These are phyloP conservation scores for Globisporangium mamillatum DNA, from an alignment of 352 stramenopile species.

Conservation along the genomic window DNA sequence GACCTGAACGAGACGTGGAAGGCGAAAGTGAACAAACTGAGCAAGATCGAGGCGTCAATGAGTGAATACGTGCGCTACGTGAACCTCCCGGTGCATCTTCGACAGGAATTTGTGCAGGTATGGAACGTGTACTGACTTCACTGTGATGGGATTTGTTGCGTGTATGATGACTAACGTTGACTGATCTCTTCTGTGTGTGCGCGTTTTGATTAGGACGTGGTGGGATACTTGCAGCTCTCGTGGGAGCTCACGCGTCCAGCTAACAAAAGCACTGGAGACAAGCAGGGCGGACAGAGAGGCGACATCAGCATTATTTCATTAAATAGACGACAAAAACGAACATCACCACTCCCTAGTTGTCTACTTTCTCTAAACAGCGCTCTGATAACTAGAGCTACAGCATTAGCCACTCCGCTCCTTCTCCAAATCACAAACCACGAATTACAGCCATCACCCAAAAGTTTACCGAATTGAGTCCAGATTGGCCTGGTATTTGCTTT, in stretches of 20 bases:
- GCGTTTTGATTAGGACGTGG: constrained; percentile 20
- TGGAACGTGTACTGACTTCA: not conserved
- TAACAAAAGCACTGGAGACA: too few relatives aligned
- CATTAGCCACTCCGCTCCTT: too few relatives aligned
- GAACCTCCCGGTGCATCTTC: constrained; percentile 47
- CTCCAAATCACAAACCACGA: too few relatives aligned
- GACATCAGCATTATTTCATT: not conserved
- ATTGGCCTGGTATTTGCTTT: constrained; percentile 4
- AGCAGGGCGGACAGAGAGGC: not conserved
- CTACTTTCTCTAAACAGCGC: too few relatives aligned
- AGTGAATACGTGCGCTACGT: constrained; percentile 64
- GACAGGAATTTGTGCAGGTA: constrained; percentile 66
- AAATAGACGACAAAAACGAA: not conserved
- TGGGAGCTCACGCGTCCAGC: constrained; percentile 22
- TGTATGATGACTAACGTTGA: not conserved
- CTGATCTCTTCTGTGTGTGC: not conserved
- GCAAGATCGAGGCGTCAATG: constrained; percentile 76
- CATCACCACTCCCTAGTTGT: too few relatives aligned
- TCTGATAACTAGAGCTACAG: too few relatives aligned
- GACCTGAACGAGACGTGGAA: constrained; percentile 74
- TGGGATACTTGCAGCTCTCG: constrained; percentile 33
- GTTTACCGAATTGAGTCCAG: not conserved
- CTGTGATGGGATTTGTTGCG: not conserved
- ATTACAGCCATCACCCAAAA: constrained; percentile 4
- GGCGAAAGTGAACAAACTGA: constrained; percentile 52